Evolutionary conservation across 2,329 filamentous ascomycete genomes (phyloP), one percentile per base, ranked within the genome.

Genomic region (Alternaria dauci): DNA sequence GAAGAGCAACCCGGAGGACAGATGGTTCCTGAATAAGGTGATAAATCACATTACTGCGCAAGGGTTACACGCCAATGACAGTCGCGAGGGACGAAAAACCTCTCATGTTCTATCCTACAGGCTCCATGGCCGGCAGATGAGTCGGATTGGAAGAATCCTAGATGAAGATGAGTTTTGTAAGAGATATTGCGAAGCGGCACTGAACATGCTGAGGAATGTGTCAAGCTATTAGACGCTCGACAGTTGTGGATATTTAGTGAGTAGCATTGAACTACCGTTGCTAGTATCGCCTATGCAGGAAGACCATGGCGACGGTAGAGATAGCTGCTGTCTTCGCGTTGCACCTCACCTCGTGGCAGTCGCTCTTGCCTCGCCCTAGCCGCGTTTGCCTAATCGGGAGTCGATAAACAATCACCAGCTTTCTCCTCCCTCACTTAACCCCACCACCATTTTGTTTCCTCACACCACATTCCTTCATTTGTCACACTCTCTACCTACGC

Each of bases 401-500:
- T 52, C 25, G 52, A 52, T 59, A 56, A 66, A 66, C 60, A 62
- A 59, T 46, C 50, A 48, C 55, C 58, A 51, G 26, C 30, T 30
- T 38, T 47, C 11, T 25, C 39, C 11, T 53, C 54, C 52, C 55
- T 63, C 55, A 34, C 58, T 56, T 18, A 5, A 56, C 59, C 32
- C 56, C 53, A 63, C 61, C 61, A 66, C 52, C 18, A 66, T 51
- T 53, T 58, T 54, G 62, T 58, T 58, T 57, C 4, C 36, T 28
- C 43, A 50, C 43, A 63, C 42, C 67, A 73, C 70, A 68, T 67
- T 73, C 58, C 69, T 71, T 71, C 25, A 28, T 41, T 47, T 47
- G 20, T 43, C 51, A 58, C 65, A 55, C 61, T 62, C 59, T 66
- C 59, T 58, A 61, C 57, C 61, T 63, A 59, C 58, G 57, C 66